A percentile compares a stretch with the other conserved stretches of the same genome.
Conservation (phyloP, 164 flowering plant species). For the Chloranthus sessilifolius region DNA sequence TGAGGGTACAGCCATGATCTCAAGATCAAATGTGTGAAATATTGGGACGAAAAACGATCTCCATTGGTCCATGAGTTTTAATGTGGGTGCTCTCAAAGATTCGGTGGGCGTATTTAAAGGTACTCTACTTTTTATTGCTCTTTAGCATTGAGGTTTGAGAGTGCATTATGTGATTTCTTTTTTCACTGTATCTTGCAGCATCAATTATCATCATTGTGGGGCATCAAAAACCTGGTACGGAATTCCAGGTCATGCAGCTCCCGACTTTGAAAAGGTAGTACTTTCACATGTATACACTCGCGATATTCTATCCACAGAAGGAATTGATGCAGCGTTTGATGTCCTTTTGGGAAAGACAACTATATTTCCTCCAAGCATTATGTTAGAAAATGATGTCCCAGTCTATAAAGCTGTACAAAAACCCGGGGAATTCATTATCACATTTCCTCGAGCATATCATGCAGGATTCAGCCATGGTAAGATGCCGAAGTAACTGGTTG, state of each 20-base stretch:
- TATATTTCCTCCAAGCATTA: constrained; percentile 82
- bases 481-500: no score
- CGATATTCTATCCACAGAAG: constrained; percentile 67
- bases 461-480: constrained; percentile 99
- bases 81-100: no score
- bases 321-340: constrained; percentile 92
- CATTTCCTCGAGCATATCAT: constrained; percentile 98
- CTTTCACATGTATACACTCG: constrained; percentile 64
- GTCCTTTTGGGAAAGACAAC: constrained; percentile 94
- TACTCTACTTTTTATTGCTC: no score
- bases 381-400: constrained; percentile 72
- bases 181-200: constrained; percentile 39
- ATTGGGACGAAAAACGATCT: no score
- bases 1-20: no score
- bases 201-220: constrained; percentile 96
- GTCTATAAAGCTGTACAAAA: constrained; percentile 90
- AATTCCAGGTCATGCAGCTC: constrained; percentile 87
- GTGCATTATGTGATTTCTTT: not conserved
- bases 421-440: constrained; percentile 90
- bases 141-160: no score
- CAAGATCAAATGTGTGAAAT: no score
- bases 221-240: constrained; percentile 99
- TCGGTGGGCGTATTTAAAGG: no score
- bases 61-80: no score
- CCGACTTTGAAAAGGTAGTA: constrained; percentile 87